A percentile compares a stretch with the other conserved stretches of the same genome.
Conservation (phyloP, 73 alveolate species). For the Paramecium octaurelia region DNA sequence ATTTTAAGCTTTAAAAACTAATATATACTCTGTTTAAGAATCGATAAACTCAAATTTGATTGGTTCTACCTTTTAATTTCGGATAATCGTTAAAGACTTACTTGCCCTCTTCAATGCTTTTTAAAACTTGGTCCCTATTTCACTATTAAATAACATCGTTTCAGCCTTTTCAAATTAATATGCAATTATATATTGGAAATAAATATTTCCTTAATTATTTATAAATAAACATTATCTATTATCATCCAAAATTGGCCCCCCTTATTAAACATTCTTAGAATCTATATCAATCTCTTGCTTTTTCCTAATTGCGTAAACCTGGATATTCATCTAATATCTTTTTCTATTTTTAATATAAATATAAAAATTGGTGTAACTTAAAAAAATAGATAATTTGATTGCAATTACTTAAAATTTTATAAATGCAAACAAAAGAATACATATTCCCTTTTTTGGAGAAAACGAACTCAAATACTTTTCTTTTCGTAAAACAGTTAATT, state of each 20-base stretch:
- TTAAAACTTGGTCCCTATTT: neutral
- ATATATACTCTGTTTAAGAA: neutral
- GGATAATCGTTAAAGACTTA: neutral
- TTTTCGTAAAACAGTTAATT: neutral
- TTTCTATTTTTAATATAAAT: neutral
- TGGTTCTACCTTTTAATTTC: slow-evolving; percentile 35
- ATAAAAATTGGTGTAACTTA: neutral
- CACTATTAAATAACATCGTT: neutral
- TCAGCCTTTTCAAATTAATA: neutral
- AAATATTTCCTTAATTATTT: neutral
- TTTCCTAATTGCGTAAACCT: neutral
- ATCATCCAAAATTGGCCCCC: neutral
- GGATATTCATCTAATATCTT: neutral
- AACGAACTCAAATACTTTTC: neutral
- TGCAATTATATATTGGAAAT: slow-evolving; percentile 1
- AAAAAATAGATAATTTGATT: neutral
- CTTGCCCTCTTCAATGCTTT: neutral
- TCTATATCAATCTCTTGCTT: neutral
- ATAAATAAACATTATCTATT: neutral
- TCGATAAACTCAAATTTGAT: slow-evolving; percentile 50
- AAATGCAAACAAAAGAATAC: neutral
- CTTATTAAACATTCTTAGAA: neutral
- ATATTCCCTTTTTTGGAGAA: neutral
- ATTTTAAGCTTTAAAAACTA: neutral
- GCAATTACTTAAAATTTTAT: neutral